Evolutionary conservation across 768 basidiomycete genomes (phyloP).

Genomic region (Pleurotus sapidus): DNA sequence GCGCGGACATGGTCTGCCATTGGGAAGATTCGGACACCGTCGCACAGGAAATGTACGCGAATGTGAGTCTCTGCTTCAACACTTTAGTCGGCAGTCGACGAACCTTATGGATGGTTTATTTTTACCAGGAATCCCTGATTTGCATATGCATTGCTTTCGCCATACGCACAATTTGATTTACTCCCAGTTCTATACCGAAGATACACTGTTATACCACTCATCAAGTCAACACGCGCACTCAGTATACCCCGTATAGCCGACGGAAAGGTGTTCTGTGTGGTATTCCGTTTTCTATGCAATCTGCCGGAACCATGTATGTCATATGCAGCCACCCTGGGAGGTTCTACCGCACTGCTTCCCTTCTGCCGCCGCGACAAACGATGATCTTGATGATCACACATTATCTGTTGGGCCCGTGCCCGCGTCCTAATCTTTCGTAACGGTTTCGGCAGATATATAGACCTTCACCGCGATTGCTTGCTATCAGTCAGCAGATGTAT

Average conservation of each 20-base stretch:
- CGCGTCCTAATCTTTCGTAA: background rate
- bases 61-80: constrained; percentile 36
- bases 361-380: constrained; percentile 4
- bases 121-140: constrained; percentile 58
- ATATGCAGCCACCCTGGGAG: background rate
- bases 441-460: background rate
- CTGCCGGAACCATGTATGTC: constrained; percentile 2
- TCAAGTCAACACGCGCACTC: background rate
- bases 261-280: background rate
- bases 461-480: background rate
- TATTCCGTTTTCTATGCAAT: background rate
- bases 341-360: constrained; percentile 7
- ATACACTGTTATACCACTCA: constrained; percentile 4
- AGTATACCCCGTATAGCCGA: constrained; percentile 2
- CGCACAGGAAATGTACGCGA: constrained; percentile 75
- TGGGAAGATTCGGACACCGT: constrained; percentile 86
- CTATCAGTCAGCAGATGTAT: background rate
- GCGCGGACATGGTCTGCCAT: constrained; percentile 80
- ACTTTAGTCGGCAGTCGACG: no score
- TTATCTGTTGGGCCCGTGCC: background rate
- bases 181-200: background rate
- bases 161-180: constrained; percentile 13
- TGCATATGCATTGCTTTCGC: constrained; percentile 51
- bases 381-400: constrained; percentile 1
- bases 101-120: background rate